phyloP scores from a whole-genome alignment of 352 stramenopile species.

The Globisporangium cylindrosporum region DNA sequence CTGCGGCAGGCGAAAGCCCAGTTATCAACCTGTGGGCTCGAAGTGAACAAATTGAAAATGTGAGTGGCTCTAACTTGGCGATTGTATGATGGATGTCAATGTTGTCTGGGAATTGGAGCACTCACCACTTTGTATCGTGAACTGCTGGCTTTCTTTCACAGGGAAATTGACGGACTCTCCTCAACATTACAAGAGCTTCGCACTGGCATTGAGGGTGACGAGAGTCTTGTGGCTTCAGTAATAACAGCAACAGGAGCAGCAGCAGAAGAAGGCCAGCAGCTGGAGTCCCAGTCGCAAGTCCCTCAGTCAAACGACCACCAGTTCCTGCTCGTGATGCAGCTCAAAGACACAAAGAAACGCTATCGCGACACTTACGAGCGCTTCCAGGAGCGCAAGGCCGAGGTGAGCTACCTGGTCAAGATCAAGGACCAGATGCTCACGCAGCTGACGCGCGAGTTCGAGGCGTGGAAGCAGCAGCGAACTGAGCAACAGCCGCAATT shows the following conservation, averaged over 20 bases:
- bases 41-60: slow-evolving; percentile 63
- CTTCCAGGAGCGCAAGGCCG: slow-evolving; percentile 53
- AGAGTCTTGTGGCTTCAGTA: not conserved
- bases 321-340: slow-evolving; percentile 33
- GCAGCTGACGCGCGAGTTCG: slow-evolving; percentile 48
- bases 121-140: not conserved
- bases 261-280: not conserved
- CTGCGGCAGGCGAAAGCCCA: slow-evolving; percentile 41
- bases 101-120: not conserved
- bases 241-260: not conserved
- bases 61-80: slow-evolving; percentile 24
- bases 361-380: slow-evolving; percentile 45
- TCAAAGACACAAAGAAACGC: slow-evolving; percentile 59
- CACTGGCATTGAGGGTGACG: not conserved
- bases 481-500: slow-evolving; percentile 2
- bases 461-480: slow-evolving; percentile 39
- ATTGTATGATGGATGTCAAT: not conserved
- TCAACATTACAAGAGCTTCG: slow-evolving; percentile 37
- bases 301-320: slow-evolving; percentile 7
- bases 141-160: slow-evolving; percentile 8
- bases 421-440: slow-evolving; percentile 66
- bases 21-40: slow-evolving; percentile 28
- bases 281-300: slow-evolving; percentile 6
- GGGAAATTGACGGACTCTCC: slow-evolving; percentile 46
- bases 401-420: slow-evolving; percentile 49